Evolutionary conservation across 1,284 basidiomycete species (phyloP).

Genomic region (Ustilago hordei): DNA sequence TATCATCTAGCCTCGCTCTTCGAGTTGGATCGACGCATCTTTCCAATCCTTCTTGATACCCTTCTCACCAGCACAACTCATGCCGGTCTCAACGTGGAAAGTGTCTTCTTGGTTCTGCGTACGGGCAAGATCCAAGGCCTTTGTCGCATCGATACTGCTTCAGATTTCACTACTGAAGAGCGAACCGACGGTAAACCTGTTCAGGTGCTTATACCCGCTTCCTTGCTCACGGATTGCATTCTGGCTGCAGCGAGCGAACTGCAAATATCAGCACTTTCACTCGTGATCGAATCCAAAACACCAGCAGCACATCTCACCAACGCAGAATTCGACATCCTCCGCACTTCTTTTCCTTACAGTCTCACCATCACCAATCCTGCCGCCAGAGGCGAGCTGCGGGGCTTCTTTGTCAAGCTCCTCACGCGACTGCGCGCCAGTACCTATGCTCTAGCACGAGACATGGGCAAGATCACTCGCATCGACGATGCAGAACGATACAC

Average conservation of each 20-base stretch:
- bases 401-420: conserved; percentile 59
- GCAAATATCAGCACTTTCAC: conserved; percentile 53
- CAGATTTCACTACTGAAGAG: conserved; percentile 35
- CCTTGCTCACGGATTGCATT: conserved; percentile 50
- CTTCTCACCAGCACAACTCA: conserved; percentile 16
- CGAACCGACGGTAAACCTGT: conserved; percentile 12
- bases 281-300: conserved; percentile 58
- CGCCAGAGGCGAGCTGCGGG: conserved; percentile 56
- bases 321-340: conserved; percentile 48
- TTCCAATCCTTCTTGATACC: conserved; percentile 35
- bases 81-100: conserved; percentile 36
- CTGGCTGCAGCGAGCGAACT: conserved; percentile 48
- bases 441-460: conserved; percentile 48
- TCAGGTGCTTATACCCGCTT: conserved; percentile 41
- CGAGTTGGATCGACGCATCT: conserved; percentile 40
- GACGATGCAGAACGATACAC: conserved; percentile 34
- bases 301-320: conserved; percentile 43
- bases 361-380: conserved; percentile 54
- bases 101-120: conserved; percentile 41
- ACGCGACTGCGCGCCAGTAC: conserved; percentile 59
- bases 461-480: conserved; percentile 42
- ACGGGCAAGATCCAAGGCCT: conserved; percentile 42
- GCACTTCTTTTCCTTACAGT: conserved; percentile 52
- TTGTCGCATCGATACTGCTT: conserved; percentile 30
- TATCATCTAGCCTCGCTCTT: conserved; percentile 45